Percentiles rank a stretch among this genome's conserved stretches.
phyloP scores from a whole-genome alignment of 169 alveolate species.

The Eimeria maxima region DNA sequence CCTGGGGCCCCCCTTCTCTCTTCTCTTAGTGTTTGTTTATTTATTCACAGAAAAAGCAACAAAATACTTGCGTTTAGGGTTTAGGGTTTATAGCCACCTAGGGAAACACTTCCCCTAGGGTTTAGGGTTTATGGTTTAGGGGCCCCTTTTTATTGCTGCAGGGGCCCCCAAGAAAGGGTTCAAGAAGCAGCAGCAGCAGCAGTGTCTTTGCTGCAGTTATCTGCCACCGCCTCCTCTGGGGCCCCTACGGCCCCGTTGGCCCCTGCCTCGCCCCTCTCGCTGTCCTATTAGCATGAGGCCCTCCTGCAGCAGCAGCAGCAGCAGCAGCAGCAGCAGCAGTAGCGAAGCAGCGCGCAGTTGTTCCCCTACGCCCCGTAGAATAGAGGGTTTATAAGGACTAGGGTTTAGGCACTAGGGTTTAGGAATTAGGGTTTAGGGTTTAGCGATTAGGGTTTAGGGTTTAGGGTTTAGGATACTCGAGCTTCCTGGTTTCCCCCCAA shows the following conservation, averaged over 20 bases:
- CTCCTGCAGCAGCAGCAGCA: constrained; percentile 68
- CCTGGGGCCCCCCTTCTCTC: constrained; percentile 3
- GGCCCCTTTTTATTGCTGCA: neutral
- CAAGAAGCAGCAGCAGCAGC: neutral
- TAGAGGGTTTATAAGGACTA: too few relatives aligned
- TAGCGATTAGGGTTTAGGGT: too few relatives aligned
- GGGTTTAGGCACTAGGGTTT: too few relatives aligned
- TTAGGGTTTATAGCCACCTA: neutral
- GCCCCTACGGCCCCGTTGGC: constrained; percentile 34
- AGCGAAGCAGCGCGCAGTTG: too few relatives aligned
- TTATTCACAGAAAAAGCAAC: neutral
- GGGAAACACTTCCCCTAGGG: neutral
- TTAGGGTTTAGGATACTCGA: too few relatives aligned
- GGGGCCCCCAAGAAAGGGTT: neutral
- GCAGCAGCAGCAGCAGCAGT: constrained; percentile 48
- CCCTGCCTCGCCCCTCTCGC: neutral
- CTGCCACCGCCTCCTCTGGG: neutral
- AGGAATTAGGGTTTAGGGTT: too few relatives aligned
- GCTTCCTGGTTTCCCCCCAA: neutral
- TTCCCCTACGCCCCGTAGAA: too few relatives aligned
- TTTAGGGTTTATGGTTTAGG: neutral
- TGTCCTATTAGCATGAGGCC: constrained; percentile 40
- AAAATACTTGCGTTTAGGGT: neutral
- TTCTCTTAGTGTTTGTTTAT: too few relatives aligned
- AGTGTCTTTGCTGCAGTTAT: neutral